phyloP scores from a whole-genome alignment of 257 asterid genomes.

The Lavandula angustifolia region DNA sequence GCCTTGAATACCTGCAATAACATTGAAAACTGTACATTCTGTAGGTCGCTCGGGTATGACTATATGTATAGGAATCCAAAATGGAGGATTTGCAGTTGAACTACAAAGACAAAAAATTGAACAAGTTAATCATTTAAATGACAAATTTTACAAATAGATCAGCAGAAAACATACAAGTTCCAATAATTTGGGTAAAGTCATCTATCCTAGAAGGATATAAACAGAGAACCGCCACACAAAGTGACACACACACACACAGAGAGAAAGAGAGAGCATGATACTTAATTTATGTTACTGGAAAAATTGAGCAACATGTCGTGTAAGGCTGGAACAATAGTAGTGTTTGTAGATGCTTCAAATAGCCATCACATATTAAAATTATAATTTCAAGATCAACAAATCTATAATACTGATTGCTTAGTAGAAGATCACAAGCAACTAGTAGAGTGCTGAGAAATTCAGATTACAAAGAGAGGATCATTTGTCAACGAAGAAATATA shows the following conservation, averaged over 20 bases:
- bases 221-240: constrained; percentile 15
- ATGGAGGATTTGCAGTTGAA: constrained; percentile 87
- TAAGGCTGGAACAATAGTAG: neutral
- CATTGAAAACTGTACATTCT: constrained; percentile 90
- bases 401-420: constrained; percentile 6
- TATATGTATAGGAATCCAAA: constrained; percentile 97
- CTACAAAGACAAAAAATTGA: constrained; percentile 46
- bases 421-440: constrained; percentile 9
- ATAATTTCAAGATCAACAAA: neutral
- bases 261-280: neutral
- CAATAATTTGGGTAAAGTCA: constrained; percentile 23
- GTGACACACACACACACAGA: too few species aligned
- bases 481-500: neutral
- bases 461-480: neutral
- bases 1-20: constrained; percentile 78
- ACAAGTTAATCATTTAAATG: constrained; percentile 19
- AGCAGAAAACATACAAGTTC: constrained; percentile 19
- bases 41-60: constrained; percentile 98
- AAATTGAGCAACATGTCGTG: constrained; percentile 3
- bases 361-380: neutral
- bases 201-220: constrained; percentile 18
- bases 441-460: neutral
- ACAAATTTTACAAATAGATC: constrained; percentile 9
- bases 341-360: constrained; percentile 1
- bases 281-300: constrained; percentile 4